A percentile compares a stretch with the other conserved stretches of the same genome.
Conservation (phyloP, 108 stramenopile species). For the Cylindrotheca fusiformis region DNA sequence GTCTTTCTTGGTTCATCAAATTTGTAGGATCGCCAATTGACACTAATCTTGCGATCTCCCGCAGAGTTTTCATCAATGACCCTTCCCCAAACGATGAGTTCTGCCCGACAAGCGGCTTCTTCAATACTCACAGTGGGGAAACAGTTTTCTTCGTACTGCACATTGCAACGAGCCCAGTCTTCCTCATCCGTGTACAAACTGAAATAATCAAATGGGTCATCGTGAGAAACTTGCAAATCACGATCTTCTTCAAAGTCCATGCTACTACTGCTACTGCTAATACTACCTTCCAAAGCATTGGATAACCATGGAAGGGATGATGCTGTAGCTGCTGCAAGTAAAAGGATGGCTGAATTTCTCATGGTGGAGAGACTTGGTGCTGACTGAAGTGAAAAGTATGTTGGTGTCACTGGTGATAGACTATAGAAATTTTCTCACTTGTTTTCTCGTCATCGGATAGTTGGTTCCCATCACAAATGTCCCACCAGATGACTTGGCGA, state of each 20-base stretch:
- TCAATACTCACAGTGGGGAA: slow-evolving; percentile 17
- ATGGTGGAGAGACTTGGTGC: neutral
- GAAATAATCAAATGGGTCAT: neutral
- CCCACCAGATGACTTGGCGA: too few relatives aligned
- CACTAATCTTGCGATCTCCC: slow-evolving; percentile 13
- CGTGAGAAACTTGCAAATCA: neutral
- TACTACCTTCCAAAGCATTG: too few relatives aligned
- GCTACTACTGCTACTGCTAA: too few relatives aligned
- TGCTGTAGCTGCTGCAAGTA: neutral
- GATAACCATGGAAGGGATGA: too few relatives aligned
- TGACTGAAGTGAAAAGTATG: neutral
- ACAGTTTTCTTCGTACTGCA: slow-evolving; percentile 7
- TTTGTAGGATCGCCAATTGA: slow-evolving; percentile 11
- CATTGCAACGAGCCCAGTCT: slow-evolving; percentile 12
- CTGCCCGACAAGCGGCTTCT: slow-evolving; percentile 18
- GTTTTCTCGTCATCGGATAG: too few relatives aligned
- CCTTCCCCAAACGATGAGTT: slow-evolving; percentile 11
- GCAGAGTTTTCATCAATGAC: slow-evolving; percentile 14
- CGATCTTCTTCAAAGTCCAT: neutral
- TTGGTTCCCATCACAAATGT: too few relatives aligned
- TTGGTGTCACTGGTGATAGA: neutral
- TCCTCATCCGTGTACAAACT: neutral
- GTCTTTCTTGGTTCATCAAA: slow-evolving; percentile 3
- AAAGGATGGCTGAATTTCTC: neutral
- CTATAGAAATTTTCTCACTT: neutral